phyloP scores from a whole-genome alignment of 202 grass and related monocot genomes.

The Digitaria exilis region DNA sequence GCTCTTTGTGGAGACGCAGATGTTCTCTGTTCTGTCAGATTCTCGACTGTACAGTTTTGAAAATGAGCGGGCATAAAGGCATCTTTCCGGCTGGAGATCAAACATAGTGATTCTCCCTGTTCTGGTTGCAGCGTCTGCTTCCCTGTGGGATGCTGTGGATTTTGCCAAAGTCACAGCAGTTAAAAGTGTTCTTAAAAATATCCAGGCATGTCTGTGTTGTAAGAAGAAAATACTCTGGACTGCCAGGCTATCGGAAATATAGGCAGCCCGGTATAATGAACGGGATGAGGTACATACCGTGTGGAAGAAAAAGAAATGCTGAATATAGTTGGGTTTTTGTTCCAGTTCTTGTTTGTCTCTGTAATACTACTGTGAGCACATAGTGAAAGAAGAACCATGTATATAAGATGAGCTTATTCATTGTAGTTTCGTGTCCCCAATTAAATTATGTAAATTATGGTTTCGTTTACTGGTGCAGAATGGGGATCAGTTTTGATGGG shows the following conservation, averaged over 20 bases:
- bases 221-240: background rate
- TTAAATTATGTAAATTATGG: constrained; percentile 23
- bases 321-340: constrained; percentile 18
- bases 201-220: background rate
- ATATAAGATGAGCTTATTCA: constrained; percentile 27
- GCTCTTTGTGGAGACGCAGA: constrained; percentile 87
- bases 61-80: constrained; percentile 46
- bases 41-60: constrained; percentile 72
- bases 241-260: constrained; percentile 8
- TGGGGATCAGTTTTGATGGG: background rate
- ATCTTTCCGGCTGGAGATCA: constrained; percentile 16
- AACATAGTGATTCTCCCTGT: background rate
- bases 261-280: constrained; percentile 36
- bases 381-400: constrained; percentile 35
- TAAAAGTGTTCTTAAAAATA: background rate
- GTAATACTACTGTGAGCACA: constrained; percentile 8
- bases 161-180: background rate
- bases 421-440: background rate
- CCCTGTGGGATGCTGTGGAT: constrained; percentile 1
- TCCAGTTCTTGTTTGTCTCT: background rate
- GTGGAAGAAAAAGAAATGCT: constrained; percentile 14
- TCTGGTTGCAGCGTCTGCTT: background rate
- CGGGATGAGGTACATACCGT: constrained; percentile 24
- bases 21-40: constrained; percentile 87
- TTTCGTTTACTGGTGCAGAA: background rate